Evolutionary conservation across 352 stramenopile species (phyloP).

Genomic region (Pythium grandisporangium): DNA sequence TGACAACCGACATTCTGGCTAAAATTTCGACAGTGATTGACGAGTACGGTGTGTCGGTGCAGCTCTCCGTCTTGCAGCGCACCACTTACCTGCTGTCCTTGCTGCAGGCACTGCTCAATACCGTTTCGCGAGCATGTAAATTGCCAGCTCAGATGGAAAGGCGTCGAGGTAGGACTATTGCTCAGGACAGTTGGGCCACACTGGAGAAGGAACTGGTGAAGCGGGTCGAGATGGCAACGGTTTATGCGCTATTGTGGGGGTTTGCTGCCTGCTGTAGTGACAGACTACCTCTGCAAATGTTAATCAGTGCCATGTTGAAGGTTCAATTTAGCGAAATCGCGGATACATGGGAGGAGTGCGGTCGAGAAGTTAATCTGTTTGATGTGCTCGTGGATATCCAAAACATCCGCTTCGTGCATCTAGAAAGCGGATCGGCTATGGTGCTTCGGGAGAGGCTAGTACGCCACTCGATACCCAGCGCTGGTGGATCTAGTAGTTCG

Average conservation of each 20-base stretch:
- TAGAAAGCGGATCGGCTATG: constrained; percentile 7
- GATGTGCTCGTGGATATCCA: constrained; percentile 16
- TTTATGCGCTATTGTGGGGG: constrained; percentile 46
- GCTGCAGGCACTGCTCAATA: constrained; percentile 27
- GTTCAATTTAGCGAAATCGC: constrained; percentile 12
- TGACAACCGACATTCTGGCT: constrained; percentile 15
- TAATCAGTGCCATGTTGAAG: constrained; percentile 19
- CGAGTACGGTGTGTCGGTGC: constrained; percentile 17
- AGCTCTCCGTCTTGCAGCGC: constrained; percentile 26
- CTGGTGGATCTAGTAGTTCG: neutral
- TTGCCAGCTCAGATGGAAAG: neutral
- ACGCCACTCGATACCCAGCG: neutral
- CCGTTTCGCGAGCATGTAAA: constrained; percentile 5
- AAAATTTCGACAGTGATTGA: constrained; percentile 14
- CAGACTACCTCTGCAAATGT: constrained; percentile 6
- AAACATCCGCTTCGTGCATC: constrained; percentile 11
- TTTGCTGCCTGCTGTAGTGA: constrained; percentile 10
- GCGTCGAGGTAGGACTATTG: too few relatives aligned
- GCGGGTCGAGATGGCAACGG: constrained; percentile 37
- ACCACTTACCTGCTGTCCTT: constrained; percentile 30
- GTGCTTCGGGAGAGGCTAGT: constrained; percentile 14
- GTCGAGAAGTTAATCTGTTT: constrained; percentile 15
- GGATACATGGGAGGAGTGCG: constrained; percentile 15
- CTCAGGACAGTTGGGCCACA: too few relatives aligned
- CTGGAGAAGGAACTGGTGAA: constrained; percentile 9